Percentiles rank a stretch among this genome's conserved stretches.
Evolutionary conservation across 228 moss, liverwort and hornwort species (phyloP).

Genomic region (Sphagnum fallax): DNA sequence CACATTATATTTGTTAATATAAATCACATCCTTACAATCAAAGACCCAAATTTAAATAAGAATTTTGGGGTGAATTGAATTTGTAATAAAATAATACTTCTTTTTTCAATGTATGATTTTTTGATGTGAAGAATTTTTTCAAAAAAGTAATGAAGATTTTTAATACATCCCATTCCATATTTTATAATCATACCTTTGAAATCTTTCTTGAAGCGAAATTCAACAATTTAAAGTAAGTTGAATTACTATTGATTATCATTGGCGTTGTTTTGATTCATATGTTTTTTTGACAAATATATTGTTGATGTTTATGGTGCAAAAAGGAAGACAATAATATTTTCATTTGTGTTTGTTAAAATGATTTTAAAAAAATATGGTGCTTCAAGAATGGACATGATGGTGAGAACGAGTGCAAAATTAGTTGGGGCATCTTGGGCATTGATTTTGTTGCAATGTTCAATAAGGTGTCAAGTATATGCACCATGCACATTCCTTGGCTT

Average conservation of each 20-base stretch:
- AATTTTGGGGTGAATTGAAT: too few species aligned
- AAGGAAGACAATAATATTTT: slow-evolving; percentile 34
- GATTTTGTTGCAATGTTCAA: slow-evolving; percentile 34
- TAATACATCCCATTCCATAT: background rate
- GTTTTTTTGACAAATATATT: slow-evolving; percentile 28
- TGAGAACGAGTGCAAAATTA: slow-evolving; percentile 12
- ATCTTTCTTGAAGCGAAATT: background rate
- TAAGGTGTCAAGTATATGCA: slow-evolving; percentile 44
- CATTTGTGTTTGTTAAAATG: slow-evolving; percentile 54
- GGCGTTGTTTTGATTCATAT: background rate
- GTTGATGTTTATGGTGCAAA: slow-evolving; percentile 57
- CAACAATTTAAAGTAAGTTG: background rate
- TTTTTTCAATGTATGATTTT: background rate
- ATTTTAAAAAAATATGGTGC: slow-evolving; percentile 35
- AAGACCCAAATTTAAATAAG: too few species aligned
- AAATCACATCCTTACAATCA: too few species aligned
- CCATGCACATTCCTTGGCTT: slow-evolving; percentile 41
- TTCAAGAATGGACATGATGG: slow-evolving; percentile 6
- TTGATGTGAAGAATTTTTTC: background rate
- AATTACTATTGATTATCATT: too few species aligned
- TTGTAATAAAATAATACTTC: too few species aligned
- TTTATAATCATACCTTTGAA: too few species aligned
- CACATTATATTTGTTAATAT: too few species aligned
- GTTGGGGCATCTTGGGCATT: slow-evolving; percentile 61
- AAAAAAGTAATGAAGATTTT: too few species aligned